Evolutionary conservation across 176 grass and related monocot species (phyloP).

Genomic region (Neostapfia colusana): DNA sequence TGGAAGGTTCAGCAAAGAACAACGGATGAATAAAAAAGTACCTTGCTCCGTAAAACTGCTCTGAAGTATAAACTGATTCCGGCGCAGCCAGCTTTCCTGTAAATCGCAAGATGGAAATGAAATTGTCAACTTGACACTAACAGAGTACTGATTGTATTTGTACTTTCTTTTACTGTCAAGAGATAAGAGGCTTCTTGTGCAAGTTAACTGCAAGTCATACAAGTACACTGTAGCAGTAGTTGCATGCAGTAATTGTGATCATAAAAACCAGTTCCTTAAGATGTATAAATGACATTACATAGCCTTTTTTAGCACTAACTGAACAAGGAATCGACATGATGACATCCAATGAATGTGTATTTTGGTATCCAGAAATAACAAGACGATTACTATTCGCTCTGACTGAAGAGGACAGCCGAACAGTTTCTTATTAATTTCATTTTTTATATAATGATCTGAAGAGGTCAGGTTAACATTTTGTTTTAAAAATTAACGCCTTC

Average conservation of each 20-base stretch:
- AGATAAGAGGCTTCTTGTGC: background rate
- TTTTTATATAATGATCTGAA: slow-evolving; percentile 14
- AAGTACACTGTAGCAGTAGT: background rate
- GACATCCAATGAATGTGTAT: background rate
- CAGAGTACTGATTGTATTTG: slow-evolving; percentile 11
- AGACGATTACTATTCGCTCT: slow-evolving; percentile 6
- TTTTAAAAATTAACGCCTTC: background rate
- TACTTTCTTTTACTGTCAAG: slow-evolving; percentile 1
- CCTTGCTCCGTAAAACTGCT: slow-evolving; percentile 11
- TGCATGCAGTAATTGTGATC: slow-evolving; percentile 17
- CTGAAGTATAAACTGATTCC: background rate
- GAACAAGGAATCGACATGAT: slow-evolving; percentile 3
- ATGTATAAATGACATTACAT: background rate
- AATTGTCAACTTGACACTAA: slow-evolving; percentile 20
- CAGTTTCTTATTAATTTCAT: slow-evolving; percentile 30
- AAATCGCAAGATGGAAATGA: slow-evolving; percentile 1
- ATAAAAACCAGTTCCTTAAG: slow-evolving; percentile 3
- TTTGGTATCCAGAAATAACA: slow-evolving; percentile 20
- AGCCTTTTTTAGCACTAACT: slow-evolving; percentile 21
- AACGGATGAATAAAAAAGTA: background rate
- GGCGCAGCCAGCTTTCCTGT: slow-evolving; percentile 4
- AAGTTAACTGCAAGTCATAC: background rate
- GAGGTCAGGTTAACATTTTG: slow-evolving; percentile 25
- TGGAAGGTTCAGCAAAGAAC: slow-evolving; percentile 22
- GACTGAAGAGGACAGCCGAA: slow-evolving; percentile 34